Evolutionary conservation across 2,329 filamentous ascomycete genomes (phyloP), one percentile per base, ranked within the genome.

Genomic region (Onygenales sp.): DNA sequence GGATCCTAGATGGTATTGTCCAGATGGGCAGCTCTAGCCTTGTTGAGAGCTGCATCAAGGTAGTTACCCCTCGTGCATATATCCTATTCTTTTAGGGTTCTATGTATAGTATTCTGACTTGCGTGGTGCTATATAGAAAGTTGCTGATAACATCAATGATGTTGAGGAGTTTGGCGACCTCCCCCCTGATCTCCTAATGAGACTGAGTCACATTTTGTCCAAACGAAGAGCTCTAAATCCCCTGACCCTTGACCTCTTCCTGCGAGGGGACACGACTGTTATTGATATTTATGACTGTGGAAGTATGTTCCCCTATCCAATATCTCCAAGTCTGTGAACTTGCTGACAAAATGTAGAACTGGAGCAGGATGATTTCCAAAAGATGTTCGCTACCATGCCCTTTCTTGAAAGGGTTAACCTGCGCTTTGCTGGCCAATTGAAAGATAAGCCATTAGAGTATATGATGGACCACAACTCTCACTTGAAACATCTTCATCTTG

Each of bases 371-470:
- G 89, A 97, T 63, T 90, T 86, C 59, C 79, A 87, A 47, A 81
- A 84, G 58, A 88, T 95, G 42, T 90, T 96, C 57, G 85, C 89
- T 50, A 78, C 83, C 2, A 84, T 87, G 54, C 83, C 87, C 0
- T 77, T 76, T 5, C 73, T 95, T 52, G 82, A 82, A 61, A 79
- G 78, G 43, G 76, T 96, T 53, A 86, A 89, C 58, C 73, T 95
- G 9, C 83, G 86, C 48, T 92, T 91, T 62, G 88, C 85, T n/a
- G 87, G 93, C 49, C 91, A 95, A 64, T 86, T 96, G 76, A 95
- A 95, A 69, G 87, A 96, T 62, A 77, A 77, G 40, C 86, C 90
- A 42, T 79, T 96, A 68, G 81, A 88, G 51, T 95, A 92, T 66
- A 80, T 96, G 63, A 75, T 88, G 17, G 83, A 83, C 52, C 86